Evolutionary conservation across 441 rosid genomes (phyloP).

Genomic region (Erysimum cheiri): DNA sequence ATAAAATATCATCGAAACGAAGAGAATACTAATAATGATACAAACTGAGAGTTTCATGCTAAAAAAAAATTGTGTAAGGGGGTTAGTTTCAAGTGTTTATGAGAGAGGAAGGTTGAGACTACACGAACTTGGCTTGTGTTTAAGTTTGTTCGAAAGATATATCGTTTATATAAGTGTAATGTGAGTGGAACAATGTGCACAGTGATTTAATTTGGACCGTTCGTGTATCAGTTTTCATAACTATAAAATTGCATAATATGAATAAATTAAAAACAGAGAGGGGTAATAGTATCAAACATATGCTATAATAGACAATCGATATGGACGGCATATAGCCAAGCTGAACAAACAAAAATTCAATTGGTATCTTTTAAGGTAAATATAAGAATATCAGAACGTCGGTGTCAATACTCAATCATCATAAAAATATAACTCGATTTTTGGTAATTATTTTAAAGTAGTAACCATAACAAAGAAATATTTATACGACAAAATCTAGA

Average conservation of each 20-base stretch:
- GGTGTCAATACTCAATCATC: constrained; percentile 26
- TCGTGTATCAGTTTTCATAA: constrained; percentile 20
- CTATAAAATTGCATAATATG: constrained; percentile 8
- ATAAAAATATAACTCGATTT: neutral
- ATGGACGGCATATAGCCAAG: constrained; percentile 30
- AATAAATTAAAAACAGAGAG: constrained; percentile 13
- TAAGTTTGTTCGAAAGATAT: constrained; percentile 9
- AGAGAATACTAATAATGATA: constrained; percentile 22
- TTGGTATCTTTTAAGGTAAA: constrained; percentile 25
- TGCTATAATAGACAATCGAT: constrained; percentile 18
- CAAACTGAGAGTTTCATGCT: constrained; percentile 34
- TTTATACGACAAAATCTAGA: constrained; percentile 32
- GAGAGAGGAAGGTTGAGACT: constrained; percentile 29
- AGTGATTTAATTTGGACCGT: constrained; percentile 41
- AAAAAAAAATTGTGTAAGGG: neutral
- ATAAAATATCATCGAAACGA: constrained; percentile 12
- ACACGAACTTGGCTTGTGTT: constrained; percentile 22
- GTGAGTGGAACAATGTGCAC: constrained; percentile 37
- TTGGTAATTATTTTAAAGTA: constrained; percentile 12
- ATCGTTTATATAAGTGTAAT: constrained; percentile 38
- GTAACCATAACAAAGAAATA: constrained; percentile 18
- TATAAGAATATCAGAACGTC: constrained; percentile 32
- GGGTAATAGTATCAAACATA: constrained; percentile 24
- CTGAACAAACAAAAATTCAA: constrained; percentile 9
- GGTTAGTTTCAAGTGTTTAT: neutral